Evolutionary conservation across 306 rosid species (phyloP), one percentile per base, ranked within the genome.

Genomic region (Mimosa pudica): DNA sequence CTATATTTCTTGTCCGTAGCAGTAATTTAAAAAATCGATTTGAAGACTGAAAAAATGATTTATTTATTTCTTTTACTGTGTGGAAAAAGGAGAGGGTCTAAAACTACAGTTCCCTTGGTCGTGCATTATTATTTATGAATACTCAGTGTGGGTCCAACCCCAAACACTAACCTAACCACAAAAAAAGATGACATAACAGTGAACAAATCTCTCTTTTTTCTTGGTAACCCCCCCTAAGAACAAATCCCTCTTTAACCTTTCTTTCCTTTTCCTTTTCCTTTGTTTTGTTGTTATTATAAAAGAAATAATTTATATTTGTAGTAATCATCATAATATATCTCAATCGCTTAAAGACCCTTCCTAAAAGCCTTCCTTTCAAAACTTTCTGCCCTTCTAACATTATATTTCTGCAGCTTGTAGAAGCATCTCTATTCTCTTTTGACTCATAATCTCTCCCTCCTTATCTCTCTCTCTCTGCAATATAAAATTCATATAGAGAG

Each of bases 371-470:
- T 67, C 75, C 65, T 74, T 85, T 82, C 86, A 58, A 51, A 51
- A 82, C 91, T 88, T 87, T 90, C 88, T 79, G 84, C 91, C 83
- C 82, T 82, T 84, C 86, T 61, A 77, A 83, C 85, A 60, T 80
- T 61, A 12, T 14, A 79, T 82, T 80, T 81, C 84, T 78, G 74
- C 63, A 57, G 63, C 82, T 79, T 65, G 87, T 78, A 81, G 92
- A 90, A 86, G 79, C 87, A 81, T 90, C 89, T 70, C 58, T 49
- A 63, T 74, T 82, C 82, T 69, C 80, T 69, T 84, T 86, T 74
- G 86, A 79, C 83, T 47, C 85, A 69, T n/a, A 38, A 38, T 38
- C 42, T 38, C 41, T 38, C 41, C 4, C 41, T 4, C 41, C 18
- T 11, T 6, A 4, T 72, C 75, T 36, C 84, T 79, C 70, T 74